phyloP scores from a whole-genome alignment of 257 asterid species.

The Lavandula angustifolia region DNA sequence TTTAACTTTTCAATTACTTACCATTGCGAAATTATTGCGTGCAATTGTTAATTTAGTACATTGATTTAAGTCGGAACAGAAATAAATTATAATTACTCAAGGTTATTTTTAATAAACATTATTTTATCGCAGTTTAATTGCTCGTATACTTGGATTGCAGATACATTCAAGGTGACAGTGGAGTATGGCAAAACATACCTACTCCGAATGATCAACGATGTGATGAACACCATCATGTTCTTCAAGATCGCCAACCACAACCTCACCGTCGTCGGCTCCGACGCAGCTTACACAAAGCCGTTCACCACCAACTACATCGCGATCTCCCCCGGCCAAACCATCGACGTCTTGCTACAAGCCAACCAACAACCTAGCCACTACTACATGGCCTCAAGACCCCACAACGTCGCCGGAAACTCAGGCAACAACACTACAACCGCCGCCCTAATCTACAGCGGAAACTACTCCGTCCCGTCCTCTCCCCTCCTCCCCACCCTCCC shows the following conservation, averaged over 20 bases:
- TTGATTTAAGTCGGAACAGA: too few relatives aligned
- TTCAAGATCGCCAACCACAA: conserved; percentile 53
- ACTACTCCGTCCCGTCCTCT: conserved; percentile 37
- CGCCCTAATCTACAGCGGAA: conserved; percentile 37
- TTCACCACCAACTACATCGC: conserved; percentile 41
- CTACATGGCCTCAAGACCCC: conserved; percentile 59
- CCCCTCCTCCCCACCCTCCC: conserved; percentile 47
- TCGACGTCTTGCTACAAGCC: conserved; percentile 50
- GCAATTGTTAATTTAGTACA: too few relatives aligned
- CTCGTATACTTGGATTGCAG: conserved; percentile 25
- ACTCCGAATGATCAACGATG: conserved; percentile 53
- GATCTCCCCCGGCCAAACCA: conserved; percentile 63
- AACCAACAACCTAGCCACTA: conserved; percentile 53
- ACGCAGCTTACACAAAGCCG: conserved; percentile 54
- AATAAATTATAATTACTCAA: too few relatives aligned
- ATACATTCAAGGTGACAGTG: conserved; percentile 46
- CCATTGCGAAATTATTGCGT: too few relatives aligned
- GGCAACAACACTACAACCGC: conserved; percentile 49
- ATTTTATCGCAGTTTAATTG: too few relatives aligned
- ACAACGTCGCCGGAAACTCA: conserved; percentile 3
- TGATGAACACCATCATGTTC: conserved; percentile 60
- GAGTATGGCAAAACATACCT: conserved; percentile 50
- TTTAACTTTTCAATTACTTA: too few relatives aligned
- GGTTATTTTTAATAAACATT: too few relatives aligned
- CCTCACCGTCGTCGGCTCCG: conserved; percentile 58